These are phyloP conservation scores for Strobilomyces echinocephalus DNA, from an alignment of 768 basidiomycete species.

Conservation along the genomic window DNA sequence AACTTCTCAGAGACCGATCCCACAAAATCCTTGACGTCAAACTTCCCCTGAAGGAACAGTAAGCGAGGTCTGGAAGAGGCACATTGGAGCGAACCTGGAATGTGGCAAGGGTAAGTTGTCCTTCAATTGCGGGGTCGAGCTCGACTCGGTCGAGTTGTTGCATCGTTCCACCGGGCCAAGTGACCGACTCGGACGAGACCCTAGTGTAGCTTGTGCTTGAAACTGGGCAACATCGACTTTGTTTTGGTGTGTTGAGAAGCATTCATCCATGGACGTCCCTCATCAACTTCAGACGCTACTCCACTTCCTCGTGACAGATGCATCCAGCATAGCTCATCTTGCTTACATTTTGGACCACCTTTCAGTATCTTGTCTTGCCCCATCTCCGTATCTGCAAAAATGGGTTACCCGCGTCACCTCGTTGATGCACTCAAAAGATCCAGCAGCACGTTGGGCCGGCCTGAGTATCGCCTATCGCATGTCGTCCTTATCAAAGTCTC, in stretches of 20 bases:
- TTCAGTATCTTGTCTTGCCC: constrained; percentile 45
- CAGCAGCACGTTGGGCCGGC: constrained; percentile 77
- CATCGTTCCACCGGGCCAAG: constrained; percentile 15
- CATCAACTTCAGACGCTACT: constrained; percentile 61
- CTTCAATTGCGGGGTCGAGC: constrained; percentile 51
- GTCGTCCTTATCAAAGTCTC: constrained; percentile 47
- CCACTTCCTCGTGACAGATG: constrained; percentile 67
- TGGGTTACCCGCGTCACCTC: constrained; percentile 74
- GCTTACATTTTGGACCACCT: constrained; percentile 57
- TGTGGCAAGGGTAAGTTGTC: constrained; percentile 46
- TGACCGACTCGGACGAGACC: neutral
- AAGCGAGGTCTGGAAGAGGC: constrained; percentile 2
- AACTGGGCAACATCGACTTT: constrained; percentile 2
- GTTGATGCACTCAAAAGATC: constrained; percentile 70
- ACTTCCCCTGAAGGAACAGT: constrained; percentile 59
- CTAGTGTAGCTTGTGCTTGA: no score
- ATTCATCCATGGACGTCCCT: constrained; percentile 37
- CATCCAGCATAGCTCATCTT: constrained; percentile 52
- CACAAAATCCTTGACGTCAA: constrained; percentile 89
- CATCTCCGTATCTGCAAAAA: constrained; percentile 66
- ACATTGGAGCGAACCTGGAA: constrained; percentile 44
- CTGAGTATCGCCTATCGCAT: constrained; percentile 70
- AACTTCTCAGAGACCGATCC: constrained; percentile 81
- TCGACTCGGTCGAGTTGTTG: constrained; percentile 22
- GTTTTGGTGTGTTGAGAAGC: constrained; percentile 32